These are phyloP conservation scores for Debaryomycetaceae sp. DNA, from an alignment of 1,139 yeast species.

Conservation along the genomic window DNA sequence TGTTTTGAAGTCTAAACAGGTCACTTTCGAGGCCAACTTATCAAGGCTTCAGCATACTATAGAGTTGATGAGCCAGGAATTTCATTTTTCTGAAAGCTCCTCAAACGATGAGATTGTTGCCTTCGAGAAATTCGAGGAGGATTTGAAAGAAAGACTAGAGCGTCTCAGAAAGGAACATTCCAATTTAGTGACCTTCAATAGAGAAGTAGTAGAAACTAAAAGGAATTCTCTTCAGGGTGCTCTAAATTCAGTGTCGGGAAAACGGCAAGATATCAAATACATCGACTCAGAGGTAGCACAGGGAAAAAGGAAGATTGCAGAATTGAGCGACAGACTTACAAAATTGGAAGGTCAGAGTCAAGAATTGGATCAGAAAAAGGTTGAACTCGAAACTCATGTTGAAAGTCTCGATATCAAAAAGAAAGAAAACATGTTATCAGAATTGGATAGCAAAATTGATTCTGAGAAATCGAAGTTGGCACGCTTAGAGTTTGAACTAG, in stretches of 20 bases:
- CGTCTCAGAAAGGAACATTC: not conserved
- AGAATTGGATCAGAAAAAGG: constrained; percentile 25
- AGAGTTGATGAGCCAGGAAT: not conserved
- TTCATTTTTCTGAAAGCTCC: not conserved
- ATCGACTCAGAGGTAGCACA: constrained; percentile 30
- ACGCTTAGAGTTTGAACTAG: constrained; percentile 51
- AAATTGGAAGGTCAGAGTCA: constrained; percentile 33
- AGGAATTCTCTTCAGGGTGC: constrained; percentile 13
- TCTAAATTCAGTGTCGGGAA: constrained; percentile 34
- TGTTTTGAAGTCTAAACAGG: constrained; percentile 49
- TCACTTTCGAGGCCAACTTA: constrained; percentile 16
- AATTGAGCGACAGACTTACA: constrained; percentile 36
- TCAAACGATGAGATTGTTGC: not conserved
- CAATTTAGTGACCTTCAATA: constrained; percentile 1
- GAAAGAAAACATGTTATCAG: constrained; percentile 23
- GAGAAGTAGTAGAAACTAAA: constrained; percentile 2
- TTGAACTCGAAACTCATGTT: constrained; percentile 32
- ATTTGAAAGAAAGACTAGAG: constrained; percentile 1
- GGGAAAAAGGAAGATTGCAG: constrained; percentile 26
- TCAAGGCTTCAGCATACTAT: constrained; percentile 5
- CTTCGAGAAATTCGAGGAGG: not conserved
- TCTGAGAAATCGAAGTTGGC: constrained; percentile 35
- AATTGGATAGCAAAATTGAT: constrained; percentile 34
- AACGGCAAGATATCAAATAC: constrained; percentile 39
- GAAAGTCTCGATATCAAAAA: constrained; percentile 24